These are phyloP conservation scores for Fagopyrum homotropicum DNA, from an alignment of 148 eudicot genomes.

Conservation along the genomic window DNA sequence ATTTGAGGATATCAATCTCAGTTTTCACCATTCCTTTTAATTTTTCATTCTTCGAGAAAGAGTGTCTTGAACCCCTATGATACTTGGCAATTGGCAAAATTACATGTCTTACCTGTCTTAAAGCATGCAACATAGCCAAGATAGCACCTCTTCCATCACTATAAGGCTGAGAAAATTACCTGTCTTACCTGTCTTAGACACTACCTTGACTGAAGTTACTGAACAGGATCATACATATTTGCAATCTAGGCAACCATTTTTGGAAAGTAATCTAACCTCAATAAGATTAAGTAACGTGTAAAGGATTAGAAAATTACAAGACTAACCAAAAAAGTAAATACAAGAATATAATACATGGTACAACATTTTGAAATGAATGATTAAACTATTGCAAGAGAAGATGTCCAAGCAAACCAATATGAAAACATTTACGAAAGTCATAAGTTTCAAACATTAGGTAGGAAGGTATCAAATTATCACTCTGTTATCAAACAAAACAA, in stretches of 20 bases:
- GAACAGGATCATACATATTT: not conserved
- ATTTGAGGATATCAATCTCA: not conserved
- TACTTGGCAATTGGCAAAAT: too few species aligned
- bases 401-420: not conserved
- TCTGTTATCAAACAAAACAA: not conserved
- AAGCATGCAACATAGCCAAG: constrained; percentile 87
- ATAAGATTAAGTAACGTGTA: not conserved
- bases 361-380: too few species aligned
- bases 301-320: not conserved
- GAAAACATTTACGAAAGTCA: not conserved
- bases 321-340: not conserved
- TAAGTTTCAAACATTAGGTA: not conserved
- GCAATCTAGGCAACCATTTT: not conserved
- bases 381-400: not conserved
- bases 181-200: not conserved
- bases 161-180: constrained; percentile 20
- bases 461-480: not conserved
- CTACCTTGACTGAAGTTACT: not conserved
- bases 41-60: not conserved
- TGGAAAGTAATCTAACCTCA: not conserved
- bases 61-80: too few species aligned
- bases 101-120: constrained; percentile 53
- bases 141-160: constrained; percentile 25
- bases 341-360: not conserved
- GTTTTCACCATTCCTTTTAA: not conserved